Base-by-base conservation (phyloP, 2,329 filamentous ascomycete genomes). In the Apiospora arundinis region DNA sequence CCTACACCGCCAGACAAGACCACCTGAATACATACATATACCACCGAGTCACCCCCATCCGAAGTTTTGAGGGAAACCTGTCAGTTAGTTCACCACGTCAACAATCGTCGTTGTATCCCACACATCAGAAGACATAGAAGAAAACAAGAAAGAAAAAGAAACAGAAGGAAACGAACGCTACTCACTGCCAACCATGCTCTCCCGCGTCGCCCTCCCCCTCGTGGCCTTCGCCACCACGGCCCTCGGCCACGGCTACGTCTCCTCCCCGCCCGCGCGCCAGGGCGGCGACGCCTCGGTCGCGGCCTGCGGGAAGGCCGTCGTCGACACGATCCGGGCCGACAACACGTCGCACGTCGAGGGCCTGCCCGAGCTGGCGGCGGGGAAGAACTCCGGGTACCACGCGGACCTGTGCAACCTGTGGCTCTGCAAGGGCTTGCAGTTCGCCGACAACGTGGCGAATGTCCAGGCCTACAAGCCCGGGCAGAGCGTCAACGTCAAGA, bases 401-500 rank as follows among this genome's bases (percentile, higher is more conserved):
- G 85, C 89, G 79, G 75, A 75, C 71, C 86, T 87, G 81, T 89
- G 87, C 78, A 81, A 87, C 75, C 81, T 88, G 76, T 88, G 83
- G 83, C 83, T 87, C 65, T 89, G 87, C 86, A 89, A 89, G 81
- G 88, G 88, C 72, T 85, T 86, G 80, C 85, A 89, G 77, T 88
- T 85, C 79, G 83, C 76, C 65, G 89, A 90, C 81, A 88, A 88
- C 81, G 85, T 79, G 73, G 69, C 69, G 69, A 86, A 87, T 75
- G 82, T 90, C 67, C 83, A 87, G 74, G 81, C 78, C 52, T 90
- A 85, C 82, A 85, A 82, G n/a, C 78, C 84, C 16, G 86, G 86
- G 71, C 79, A 88, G 78, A 78, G 78, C 42, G 80, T 89, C 45
- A 69, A 71, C 66, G 74, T 88, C 74, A 80, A 74, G 49, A 82